Base-by-base conservation (phyloP, 805 yeast species). In the Saccharomycopsis malanga region DNA sequence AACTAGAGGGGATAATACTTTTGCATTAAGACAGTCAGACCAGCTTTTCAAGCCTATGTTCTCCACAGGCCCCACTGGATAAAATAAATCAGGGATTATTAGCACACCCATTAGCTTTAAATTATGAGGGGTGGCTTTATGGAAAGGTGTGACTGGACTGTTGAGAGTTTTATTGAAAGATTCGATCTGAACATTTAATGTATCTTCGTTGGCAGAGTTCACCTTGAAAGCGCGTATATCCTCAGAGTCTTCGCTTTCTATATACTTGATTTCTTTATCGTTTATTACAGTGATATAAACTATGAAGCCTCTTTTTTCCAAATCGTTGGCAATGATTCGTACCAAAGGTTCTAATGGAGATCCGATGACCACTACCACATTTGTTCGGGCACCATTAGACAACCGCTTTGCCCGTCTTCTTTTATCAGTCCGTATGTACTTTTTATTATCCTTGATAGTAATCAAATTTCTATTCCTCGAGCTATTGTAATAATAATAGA, bases 301-400 rank as follows among this genome's bases (percentile, higher is more conserved):
- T 27, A 87, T 81, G 59, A 83, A 86, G 1, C 95, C 95, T 45
- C 95, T 68, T 39, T 73, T 73, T 53, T 85, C 88, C 53, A 87
- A 71, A 59, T 87, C 95, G 48, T 75, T 70, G 1, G 88, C 85
- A 25, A 87, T 65, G 44, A 80, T 69, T 48, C 85, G 71, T 1
- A 87, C 78, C 47, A 85, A 65, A 1, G 87, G 87, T 53, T 84
- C 91, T 2, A 77, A 70, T 2, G 89, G 88, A 1, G 87, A 80
- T 1, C 95, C 95, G 3, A 86, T 72, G 3, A 87, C 66, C 18
- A 87, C 66, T 2, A 87, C 76, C 6, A 84, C 91, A 56, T 86
- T 93, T 50, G 73, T 72, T 42, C 96, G 67, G 2, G 85, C 83
- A 1, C 95, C 93, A 51, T 80, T 80, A 4, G 73, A 56, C 27